A percentile compares a stretch with the other conserved stretches of the same genome.
These are phyloP conservation scores for Clavispora vitiphila DNA, from an alignment of 805 yeast genomes.

Conservation along the genomic window DNA sequence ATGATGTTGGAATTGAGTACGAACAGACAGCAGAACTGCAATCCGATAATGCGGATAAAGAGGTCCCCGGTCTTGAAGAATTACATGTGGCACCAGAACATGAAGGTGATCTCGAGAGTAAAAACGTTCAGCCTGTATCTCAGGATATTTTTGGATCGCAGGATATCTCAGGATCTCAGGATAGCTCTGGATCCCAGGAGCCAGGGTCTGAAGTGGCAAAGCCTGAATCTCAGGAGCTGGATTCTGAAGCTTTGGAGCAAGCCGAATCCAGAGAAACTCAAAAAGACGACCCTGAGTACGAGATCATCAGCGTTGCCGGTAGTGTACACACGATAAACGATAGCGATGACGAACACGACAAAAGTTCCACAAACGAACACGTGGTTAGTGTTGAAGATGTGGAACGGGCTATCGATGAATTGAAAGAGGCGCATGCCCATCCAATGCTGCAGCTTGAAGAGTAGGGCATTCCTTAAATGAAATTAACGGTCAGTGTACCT, in stretches of 20 bases:
- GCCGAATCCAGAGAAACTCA: too few species aligned
- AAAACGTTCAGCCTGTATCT: too few species aligned
- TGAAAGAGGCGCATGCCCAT: background rate
- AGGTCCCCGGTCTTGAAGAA: too few species aligned
- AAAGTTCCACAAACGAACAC: background rate
- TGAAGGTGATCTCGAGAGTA: too few species aligned
- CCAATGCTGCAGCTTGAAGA: background rate
- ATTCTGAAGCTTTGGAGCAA: background rate
- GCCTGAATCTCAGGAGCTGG: background rate
- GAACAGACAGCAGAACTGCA: too few species aligned
- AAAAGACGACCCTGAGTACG: background rate
- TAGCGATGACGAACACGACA: background rate
- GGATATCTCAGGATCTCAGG: too few species aligned
- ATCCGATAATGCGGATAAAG: too few species aligned
- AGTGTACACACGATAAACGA: background rate
- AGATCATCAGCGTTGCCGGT: background rate
- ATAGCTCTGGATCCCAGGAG: too few species aligned
- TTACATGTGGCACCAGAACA: too few species aligned
- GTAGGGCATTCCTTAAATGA: background rate
- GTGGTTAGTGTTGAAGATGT: background rate
- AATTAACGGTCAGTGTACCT: constrained; percentile 1
- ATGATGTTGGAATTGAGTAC: too few species aligned
- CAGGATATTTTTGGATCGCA: too few species aligned
- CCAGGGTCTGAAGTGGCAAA: too few species aligned
- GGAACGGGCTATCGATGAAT: background rate